Evolutionary conservation across 1,139 yeast species (phyloP).

Genomic region (Geotrichum klebahnii): DNA sequence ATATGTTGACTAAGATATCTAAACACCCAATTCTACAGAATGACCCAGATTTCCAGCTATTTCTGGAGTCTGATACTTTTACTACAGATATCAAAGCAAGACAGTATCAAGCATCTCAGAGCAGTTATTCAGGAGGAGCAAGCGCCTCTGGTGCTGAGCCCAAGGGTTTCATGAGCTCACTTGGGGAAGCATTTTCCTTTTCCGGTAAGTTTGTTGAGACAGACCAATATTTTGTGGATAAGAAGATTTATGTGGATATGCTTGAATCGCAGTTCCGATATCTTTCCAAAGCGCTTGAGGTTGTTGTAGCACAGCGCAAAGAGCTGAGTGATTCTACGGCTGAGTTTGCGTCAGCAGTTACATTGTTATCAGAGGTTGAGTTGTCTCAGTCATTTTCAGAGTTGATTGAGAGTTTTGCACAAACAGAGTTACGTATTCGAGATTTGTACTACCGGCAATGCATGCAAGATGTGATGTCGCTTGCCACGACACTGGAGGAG

Average conservation of each 20-base stretch:
- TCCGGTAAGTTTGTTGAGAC: conserved; percentile 64
- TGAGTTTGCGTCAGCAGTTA: conserved; percentile 55
- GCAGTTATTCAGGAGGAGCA: conserved; percentile 17
- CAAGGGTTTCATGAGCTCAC: conserved; percentile 58
- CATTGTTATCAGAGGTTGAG: conserved; percentile 67
- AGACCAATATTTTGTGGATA: conserved; percentile 70
- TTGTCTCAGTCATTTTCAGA: conserved; percentile 64
- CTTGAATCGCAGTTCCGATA: conserved; percentile 70
- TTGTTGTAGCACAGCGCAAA: conserved; percentile 68
- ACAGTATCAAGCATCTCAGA: too few relatives aligned
- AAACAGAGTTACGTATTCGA: conserved; percentile 64
- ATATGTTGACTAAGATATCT: conserved; percentile 72
- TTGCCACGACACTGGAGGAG: conserved; percentile 86
- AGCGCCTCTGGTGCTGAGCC: conserved; percentile 15
- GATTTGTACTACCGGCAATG: conserved; percentile 77
- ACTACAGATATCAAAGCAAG: conserved; percentile 48
- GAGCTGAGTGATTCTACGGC: conserved; percentile 65
- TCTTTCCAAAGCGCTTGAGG: conserved; percentile 66
- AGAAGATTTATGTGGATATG: conserved; percentile 63
- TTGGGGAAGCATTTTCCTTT: conserved; percentile 52
- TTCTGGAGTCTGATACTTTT: conserved; percentile 72
- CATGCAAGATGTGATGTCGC: conserved; percentile 78
- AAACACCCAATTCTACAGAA: conserved; percentile 52
- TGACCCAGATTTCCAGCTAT: conserved; percentile 74
- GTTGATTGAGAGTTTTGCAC: conserved; percentile 61